Evolutionary conservation across 2,329 filamentous ascomycete species (phyloP).

Genomic region (Aspergillus sp.): DNA sequence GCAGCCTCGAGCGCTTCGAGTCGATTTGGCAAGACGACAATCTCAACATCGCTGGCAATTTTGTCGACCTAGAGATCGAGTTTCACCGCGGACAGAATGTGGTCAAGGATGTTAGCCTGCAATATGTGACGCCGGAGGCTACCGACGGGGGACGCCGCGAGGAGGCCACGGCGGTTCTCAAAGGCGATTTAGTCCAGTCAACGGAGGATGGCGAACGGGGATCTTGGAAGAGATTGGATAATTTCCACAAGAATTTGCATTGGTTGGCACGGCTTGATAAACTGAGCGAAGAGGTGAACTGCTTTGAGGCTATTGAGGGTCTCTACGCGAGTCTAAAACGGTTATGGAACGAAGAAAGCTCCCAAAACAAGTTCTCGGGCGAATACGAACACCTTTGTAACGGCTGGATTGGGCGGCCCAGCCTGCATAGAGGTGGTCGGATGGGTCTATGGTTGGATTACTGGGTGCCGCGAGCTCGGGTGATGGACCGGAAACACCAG

Average conservation of each 20-base stretch:
- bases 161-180: slow-evolving; percentile 49
- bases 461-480: slow-evolving; percentile 45
- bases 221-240: slow-evolving; percentile 42
- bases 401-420: slow-evolving; percentile 47
- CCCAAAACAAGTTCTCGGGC: slow-evolving; percentile 34
- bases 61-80: slow-evolving; percentile 52
- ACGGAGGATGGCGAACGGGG: slow-evolving; percentile 36
- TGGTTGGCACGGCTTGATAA: slow-evolving; percentile 51
- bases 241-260: slow-evolving; percentile 49
- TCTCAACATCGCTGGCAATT: slow-evolving; percentile 52
- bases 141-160: slow-evolving; percentile 47
- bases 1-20: slow-evolving; percentile 50
- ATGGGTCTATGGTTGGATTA: slow-evolving; percentile 49
- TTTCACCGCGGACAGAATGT: slow-evolving; percentile 46
- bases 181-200: slow-evolving; percentile 43
- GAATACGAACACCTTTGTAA: slow-evolving; percentile 47
- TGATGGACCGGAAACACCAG: slow-evolving; percentile 37
- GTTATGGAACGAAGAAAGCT: slow-evolving; percentile 49
- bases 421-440: slow-evolving; percentile 43
- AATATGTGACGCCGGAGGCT: slow-evolving; percentile 47
- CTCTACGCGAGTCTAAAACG: slow-evolving; percentile 48
- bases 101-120: slow-evolving; percentile 49
- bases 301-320: slow-evolving; percentile 51
- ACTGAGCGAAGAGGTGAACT: slow-evolving; percentile 51
- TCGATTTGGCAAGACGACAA: slow-evolving; percentile 53